These are phyloP conservation scores for Nannizziopsis barbatae DNA, from an alignment of 2,329 filamentous ascomycete genomes.

Conservation along the genomic window DNA sequence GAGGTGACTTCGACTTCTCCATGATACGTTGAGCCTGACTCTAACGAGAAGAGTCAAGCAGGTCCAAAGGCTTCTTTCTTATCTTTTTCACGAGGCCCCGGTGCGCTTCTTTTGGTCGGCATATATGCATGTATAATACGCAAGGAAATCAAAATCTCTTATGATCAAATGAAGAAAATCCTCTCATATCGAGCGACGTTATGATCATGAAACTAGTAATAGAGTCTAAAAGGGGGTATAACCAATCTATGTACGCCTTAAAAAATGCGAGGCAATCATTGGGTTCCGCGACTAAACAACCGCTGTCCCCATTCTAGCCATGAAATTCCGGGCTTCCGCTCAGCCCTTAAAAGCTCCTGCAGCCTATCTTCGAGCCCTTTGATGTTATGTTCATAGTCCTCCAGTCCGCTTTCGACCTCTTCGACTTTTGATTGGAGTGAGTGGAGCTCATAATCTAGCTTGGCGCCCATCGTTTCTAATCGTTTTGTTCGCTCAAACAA, in stretches of 20 bases:
- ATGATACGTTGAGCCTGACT: background rate
- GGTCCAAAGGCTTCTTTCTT: background rate
- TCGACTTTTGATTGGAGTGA: conserved; percentile 67
- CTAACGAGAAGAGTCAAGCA: background rate
- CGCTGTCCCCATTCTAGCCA: conserved; percentile 47
- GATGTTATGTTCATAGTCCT: conserved; percentile 69
- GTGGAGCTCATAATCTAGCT: conserved; percentile 84
- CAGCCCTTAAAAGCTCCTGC: conserved; percentile 50
- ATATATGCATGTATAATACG: conserved; percentile 7
- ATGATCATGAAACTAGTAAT: too few relatives aligned
- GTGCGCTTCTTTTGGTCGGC: background rate
- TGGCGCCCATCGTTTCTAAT: conserved; percentile 67
- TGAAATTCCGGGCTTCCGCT: conserved; percentile 43
- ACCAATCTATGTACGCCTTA: background rate
- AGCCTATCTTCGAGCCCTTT: conserved; percentile 56
- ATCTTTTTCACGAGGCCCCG: background rate
- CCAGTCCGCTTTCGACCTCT: conserved; percentile 75
- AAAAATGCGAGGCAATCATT: conserved; percentile 2
- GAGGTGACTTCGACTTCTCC: background rate
- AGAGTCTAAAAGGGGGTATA: background rate
- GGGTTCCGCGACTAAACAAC: conserved; percentile 19
- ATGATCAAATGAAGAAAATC: too few relatives aligned
- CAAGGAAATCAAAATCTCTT: background rate
- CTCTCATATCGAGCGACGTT: too few relatives aligned
- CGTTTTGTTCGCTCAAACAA: conserved; percentile 64